Base-by-base conservation (phyloP, 2,329 filamentous ascomycete species). In the Sporothrix luriei region DNA sequence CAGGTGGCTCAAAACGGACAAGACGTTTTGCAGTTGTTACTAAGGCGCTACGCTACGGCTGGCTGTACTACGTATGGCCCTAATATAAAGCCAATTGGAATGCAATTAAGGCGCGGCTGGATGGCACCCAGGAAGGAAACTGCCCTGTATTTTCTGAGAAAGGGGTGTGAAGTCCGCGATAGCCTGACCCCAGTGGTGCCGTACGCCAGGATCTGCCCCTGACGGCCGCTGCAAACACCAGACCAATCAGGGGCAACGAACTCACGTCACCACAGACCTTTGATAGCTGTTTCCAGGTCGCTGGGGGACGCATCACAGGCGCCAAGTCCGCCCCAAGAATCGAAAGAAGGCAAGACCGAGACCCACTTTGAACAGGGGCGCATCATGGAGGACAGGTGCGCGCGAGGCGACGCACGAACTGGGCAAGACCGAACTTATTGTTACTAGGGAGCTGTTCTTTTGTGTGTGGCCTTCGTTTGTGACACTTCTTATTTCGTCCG, bases 291-390 rank as follows among this genome's bases (percentile, higher is more conserved):
- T 46, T 43, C 43, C 33, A 52, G 19, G 29, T 49, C 48, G 46
- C 46, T 40, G 48, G 33, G 24, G n/a, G n/a, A n/a, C n/a, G 19
- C 48, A 64, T 9, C 57, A 26, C 21, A 46, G 57, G 57, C 38
- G 57, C 57, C 38, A 62, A 46, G 57, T 62, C 38, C 57, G 21
- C 38, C 38, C 29, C 38, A 24, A 46, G 40, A 19, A 24, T 9
- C 62, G 29, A 66, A 66, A 66, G 33, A 43, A 43, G 65, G 24
- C 48, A 67, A 67, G 24, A 68, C n/a, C 66, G 29, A 26, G 66
- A 61, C 16, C 66, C 66, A 68, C 66, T 68, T 61, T 33, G 26
- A 51, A 40, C 66, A 61, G 66, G 66, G 66, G 24, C 51, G 51
- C 38, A 62, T 26, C 33, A 19, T 29, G 26, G 29, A 66, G 49